Base-by-base conservation (phyloP, 2,329 filamentous ascomycete species). In the Hypoxylon sp. region DNA sequence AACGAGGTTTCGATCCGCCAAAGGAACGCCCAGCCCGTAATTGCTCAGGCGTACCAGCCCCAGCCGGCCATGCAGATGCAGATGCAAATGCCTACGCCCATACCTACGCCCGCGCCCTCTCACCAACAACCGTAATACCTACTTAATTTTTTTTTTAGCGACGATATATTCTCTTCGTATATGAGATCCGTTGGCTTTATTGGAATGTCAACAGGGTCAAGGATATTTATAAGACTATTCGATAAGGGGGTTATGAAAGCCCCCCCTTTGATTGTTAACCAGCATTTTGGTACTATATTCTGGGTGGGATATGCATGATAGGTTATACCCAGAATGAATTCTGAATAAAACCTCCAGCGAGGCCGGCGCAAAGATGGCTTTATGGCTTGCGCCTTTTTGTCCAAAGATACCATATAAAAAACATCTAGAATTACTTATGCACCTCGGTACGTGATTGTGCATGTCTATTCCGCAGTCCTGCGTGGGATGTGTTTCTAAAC, bases 1-100 rank as follows among this genome's bases (percentile, higher is more conserved):
- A 83, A 82, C 71, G 82, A 84, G 67, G 76, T 79, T 53, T 71
- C 72, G 68, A 55, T 69, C 17, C 73, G 75, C 55, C 69, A 75
- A 67, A 53, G 57, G 50, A 71, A 70, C 25, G 70, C 62, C 21
- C 63, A 59, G 51, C 72, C 74, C 41, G 36, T 70, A 49, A 36
- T 70, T 45, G 50, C 51, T 5, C 76, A 78, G 59, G 76, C 74
- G 56, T 80, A 80, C 70, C 73, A 78, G 64, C 55, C 74, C 10
- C 75, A 77, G 63, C 67, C 73, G 5, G 70, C 64, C 28, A 79
- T 79, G 78, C 70, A 77, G 36, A 74, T 78, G 72, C 28, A 30
- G 2, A 30, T 30, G 28, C 28, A 30, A 7, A 30, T 30, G 28
- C 28, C 28, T 6, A 9, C 28, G 28, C 28, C 28, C 28, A 9